Conservation (phyloP, 768 basidiomycete genomes). For the Boletus tylopilopsis region DNA sequence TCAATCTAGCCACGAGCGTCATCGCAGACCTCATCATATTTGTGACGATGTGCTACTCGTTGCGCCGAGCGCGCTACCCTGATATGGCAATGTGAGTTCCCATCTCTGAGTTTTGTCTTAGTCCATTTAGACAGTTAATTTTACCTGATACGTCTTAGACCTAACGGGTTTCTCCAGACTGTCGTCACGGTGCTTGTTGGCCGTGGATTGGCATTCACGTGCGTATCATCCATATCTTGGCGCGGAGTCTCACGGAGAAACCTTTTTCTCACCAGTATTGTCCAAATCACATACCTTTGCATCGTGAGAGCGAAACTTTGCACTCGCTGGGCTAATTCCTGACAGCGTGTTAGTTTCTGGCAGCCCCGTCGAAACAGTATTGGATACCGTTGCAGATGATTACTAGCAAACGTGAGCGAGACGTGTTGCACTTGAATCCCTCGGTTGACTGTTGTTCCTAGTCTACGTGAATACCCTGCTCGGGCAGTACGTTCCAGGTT, state of each 20-base stretch:
- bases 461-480: conserved; percentile 29
- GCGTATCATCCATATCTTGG: conserved; percentile 3
- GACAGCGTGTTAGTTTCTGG: conserved; percentile 21
- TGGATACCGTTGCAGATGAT: conserved; percentile 31
- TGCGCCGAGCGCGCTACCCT: conserved; percentile 18
- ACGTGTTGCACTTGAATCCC: neutral
- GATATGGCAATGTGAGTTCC: conserved; percentile 16
- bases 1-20: conserved; percentile 7
- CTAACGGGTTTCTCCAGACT: conserved; percentile 1
- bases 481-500: conserved; percentile 17
- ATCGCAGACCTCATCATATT: conserved; percentile 13
- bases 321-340: neutral
- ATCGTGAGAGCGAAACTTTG: too few species aligned
- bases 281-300: conserved; percentile 16
- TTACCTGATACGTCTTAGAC: conserved; percentile 16
- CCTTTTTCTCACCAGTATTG: conserved; percentile 6
- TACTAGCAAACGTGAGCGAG: conserved; percentile 20
- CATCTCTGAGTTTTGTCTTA: neutral
- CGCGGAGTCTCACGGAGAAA: neutral
- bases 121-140: neutral
- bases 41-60: conserved; percentile 14
- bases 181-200: conserved; percentile 2
- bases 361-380: conserved; percentile 14
- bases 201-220: conserved; percentile 26
- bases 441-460: conserved; percentile 2